Evolutionary conservation across 1,284 basidiomycete genomes (phyloP).

Genomic region (Ustilago cynodontis): DNA sequence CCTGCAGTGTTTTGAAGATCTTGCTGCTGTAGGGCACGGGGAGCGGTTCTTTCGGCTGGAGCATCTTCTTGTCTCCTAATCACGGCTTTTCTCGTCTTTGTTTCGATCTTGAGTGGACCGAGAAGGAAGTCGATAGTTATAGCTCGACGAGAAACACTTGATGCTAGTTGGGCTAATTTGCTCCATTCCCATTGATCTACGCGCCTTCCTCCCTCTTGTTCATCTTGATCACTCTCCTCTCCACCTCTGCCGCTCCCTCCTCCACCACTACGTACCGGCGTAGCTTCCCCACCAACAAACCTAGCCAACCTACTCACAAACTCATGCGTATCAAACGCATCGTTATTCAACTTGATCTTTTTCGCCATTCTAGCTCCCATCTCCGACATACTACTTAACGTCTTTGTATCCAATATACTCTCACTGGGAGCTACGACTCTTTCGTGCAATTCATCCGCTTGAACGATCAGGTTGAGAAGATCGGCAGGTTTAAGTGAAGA

Average conservation of each 20-base stretch:
- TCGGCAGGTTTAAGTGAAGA: slow-evolving; percentile 28
- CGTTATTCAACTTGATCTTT: slow-evolving; percentile 59
- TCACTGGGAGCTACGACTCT: slow-evolving; percentile 34
- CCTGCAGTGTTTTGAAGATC: slow-evolving; percentile 58
- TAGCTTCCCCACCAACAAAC: slow-evolving; percentile 52
- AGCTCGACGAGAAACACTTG: slow-evolving; percentile 48
- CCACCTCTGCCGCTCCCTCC: background rate
- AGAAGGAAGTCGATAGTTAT: slow-evolving; percentile 63
- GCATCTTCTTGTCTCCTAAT: slow-evolving; percentile 20
- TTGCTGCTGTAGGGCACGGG: slow-evolving; percentile 38
- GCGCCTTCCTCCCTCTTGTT: slow-evolving; percentile 12
- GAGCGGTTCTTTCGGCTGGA: slow-evolving; percentile 35
- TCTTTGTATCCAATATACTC: slow-evolving; percentile 61
- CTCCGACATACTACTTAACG: slow-evolving; percentile 58
- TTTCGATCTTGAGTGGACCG: slow-evolving; percentile 58
- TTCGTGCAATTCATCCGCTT: slow-evolving; percentile 32
- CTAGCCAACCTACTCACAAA: slow-evolving; percentile 52
- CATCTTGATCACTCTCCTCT: slow-evolving; percentile 33
- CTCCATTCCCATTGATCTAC: slow-evolving; percentile 61
- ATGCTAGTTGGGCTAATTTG: slow-evolving; percentile 48
- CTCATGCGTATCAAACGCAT: slow-evolving; percentile 66
- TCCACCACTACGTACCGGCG: slow-evolving; percentile 4
- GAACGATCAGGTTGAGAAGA: slow-evolving; percentile 26
- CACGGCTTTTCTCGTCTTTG: slow-evolving; percentile 34
- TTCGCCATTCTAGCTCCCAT: slow-evolving; percentile 63